phyloP scores from a whole-genome alignment of 306 rosid genomes.

The Coriaria nepalensis region DNA sequence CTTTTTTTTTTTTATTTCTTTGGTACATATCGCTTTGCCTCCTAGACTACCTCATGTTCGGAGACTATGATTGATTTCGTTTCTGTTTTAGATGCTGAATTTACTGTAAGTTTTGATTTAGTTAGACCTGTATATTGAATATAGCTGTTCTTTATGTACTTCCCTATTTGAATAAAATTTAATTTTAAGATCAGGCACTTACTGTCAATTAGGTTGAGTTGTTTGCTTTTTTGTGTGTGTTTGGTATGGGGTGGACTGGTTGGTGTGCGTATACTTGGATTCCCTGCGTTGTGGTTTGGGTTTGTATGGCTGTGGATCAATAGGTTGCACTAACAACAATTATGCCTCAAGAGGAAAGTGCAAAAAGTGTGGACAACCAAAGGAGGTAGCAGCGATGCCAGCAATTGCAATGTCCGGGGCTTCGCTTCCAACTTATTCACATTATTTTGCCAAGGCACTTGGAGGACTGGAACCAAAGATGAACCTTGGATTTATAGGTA shows the following conservation, averaged over 20 bases:
- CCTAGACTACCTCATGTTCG: too few relatives aligned
- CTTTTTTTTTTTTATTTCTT: neutral
- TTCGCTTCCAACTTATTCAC: constrained; percentile 61
- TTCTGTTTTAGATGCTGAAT: too few relatives aligned
- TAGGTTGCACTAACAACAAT: constrained; percentile 99
- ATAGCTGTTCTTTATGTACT: constrained; percentile 13
- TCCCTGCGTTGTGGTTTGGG: constrained; percentile 68
- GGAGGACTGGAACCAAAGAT: constrained; percentile 58
- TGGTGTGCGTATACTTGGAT: constrained; percentile 70
- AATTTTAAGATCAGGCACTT: constrained; percentile 30
- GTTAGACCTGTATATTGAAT: too few relatives aligned
- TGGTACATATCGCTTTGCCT: too few relatives aligned
- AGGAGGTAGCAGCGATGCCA: constrained; percentile 92
- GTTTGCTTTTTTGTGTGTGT: constrained; percentile 77
- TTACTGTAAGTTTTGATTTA: too few relatives aligned
- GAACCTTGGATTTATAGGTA: constrained; percentile 52
- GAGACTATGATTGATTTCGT: too few relatives aligned
- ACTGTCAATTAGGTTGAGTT: constrained; percentile 73
- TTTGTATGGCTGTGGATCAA: constrained; percentile 68
- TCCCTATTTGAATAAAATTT: constrained; percentile 17
- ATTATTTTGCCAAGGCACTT: constrained; percentile 51
- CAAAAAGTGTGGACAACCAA: constrained; percentile 92
- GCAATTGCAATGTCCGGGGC: constrained; percentile 73
- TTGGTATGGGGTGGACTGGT: constrained; percentile 69
- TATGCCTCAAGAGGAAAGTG: constrained; percentile 99